Base-by-base conservation (phyloP, 495 filamentous ascomycete genomes). In the Glarea lozoyensis region DNA sequence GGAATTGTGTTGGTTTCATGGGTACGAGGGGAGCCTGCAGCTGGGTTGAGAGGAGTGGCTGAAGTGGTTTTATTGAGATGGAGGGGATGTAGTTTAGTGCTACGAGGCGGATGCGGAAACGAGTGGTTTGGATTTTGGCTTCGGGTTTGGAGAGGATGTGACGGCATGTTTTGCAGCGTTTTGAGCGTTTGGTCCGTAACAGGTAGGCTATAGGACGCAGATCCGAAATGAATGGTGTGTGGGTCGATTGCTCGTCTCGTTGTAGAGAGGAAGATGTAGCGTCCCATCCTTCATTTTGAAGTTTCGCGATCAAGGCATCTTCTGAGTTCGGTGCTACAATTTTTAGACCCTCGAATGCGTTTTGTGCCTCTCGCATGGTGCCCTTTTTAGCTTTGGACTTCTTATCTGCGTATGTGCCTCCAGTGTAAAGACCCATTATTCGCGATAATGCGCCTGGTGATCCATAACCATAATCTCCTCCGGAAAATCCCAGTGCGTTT, bases 121-220 rank as follows among this genome's bases (percentile, higher is more conserved):
- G 81, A 10, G 85, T 92, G 12, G 78, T 86, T 35, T 75, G 70
- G 10, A 94, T 77, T 58, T 96, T 96, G 46, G 77, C 72, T 63
- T 98, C 93, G n/a, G 88, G 90, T 58, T 92, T 92, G 38, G 83
- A 82, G 56, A 98, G 81, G 62, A 96, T 94, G 67, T 96, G 90
- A 4, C 90, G 82, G 69, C 92, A 98, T 10, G 79, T 75, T 47
- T 82, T 77, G 64, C 92, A 98, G 36, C 92, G 87, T 60, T 95
- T 96, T 30, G 86, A 83, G 32, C 88, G 84, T 58, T 94, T 95
- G 0, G 88, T 94, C 40, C 86, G 81, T 3, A 97, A 76, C 5
- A 89, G 78, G 29, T 81, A 78, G 2, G 85, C 80, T 18, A 85
- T 70, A 9, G 92, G 92, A 21, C 86, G 78, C 2, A 97, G 73